phyloP scores from a whole-genome alignment of 257 asterid species.

The Rauvolfia tetraphylla region DNA sequence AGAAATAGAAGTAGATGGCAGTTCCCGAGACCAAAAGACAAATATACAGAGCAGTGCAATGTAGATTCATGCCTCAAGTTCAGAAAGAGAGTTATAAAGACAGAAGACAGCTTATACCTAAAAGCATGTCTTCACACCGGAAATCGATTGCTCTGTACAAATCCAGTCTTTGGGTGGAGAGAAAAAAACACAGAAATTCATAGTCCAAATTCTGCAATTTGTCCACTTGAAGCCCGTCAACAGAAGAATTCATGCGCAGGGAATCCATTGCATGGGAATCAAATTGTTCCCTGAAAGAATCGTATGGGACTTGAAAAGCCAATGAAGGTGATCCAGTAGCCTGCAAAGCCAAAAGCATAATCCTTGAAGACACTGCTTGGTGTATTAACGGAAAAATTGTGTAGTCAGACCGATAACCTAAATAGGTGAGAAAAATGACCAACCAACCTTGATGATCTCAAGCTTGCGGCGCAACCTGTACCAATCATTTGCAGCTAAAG shows the following conservation, averaged over 20 bases:
- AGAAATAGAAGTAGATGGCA: neutral
- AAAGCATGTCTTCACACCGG: constrained; percentile 95
- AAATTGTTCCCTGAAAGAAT: constrained; percentile 59
- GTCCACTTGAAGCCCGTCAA: constrained; percentile 36
- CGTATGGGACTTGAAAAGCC: constrained; percentile 76
- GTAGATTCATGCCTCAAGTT: neutral
- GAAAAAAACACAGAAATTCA: constrained; percentile 86
- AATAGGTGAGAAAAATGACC: neutral
- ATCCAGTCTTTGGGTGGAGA: constrained; percentile 72
- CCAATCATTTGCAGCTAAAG: constrained; percentile 87
- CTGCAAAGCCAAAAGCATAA: constrained; percentile 40
- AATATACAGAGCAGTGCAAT: neutral
- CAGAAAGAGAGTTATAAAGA: neutral
- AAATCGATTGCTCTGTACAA: constrained; percentile 85
- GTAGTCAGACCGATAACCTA: neutral
- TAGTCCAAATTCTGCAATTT: constrained; percentile 62
- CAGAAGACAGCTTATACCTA: constrained; percentile 41
- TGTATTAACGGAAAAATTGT: neutral
- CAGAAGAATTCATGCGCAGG: constrained; percentile 28
- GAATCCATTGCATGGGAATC: constrained; percentile 36
- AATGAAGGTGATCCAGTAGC: constrained; percentile 74
- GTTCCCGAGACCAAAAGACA: neutral
- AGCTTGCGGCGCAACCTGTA: constrained; percentile 88
- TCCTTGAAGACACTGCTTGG: neutral
- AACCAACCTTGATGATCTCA: constrained; percentile 79